A percentile compares a stretch with the other conserved stretches of the same genome.
These are phyloP conservation scores for Toxoplasma gondii DNA, from an alignment of 169 alveolate genomes.

Conservation along the genomic window DNA sequence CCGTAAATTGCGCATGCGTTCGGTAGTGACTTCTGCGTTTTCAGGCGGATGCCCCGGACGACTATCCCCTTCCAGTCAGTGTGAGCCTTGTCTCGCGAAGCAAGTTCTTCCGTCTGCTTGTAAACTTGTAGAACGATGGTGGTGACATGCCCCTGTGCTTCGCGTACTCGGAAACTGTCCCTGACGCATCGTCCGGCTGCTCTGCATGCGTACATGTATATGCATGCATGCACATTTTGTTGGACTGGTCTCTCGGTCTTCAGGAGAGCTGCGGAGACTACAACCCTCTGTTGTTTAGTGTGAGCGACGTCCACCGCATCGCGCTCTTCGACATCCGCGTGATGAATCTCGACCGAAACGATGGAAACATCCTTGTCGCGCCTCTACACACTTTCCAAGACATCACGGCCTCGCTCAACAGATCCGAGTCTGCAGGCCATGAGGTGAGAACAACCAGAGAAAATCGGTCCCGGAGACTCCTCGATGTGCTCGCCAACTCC, in stretches of 20 bases:
- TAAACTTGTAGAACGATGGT: too few relatives aligned
- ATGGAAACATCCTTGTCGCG: conserved; percentile 95
- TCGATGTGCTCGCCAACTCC: not conserved
- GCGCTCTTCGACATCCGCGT: conserved; percentile 96
- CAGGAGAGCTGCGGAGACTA: conserved; percentile 95
- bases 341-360: conserved; percentile 98
- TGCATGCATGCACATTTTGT: not conserved
- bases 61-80: too few relatives aligned
- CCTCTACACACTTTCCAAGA: conserved; percentile 61
- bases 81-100: too few relatives aligned
- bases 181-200: too few relatives aligned
- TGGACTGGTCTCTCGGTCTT: conserved; percentile 75
- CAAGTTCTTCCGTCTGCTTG: too few relatives aligned
- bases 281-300: conserved; percentile 92
- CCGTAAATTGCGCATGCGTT: too few relatives aligned
- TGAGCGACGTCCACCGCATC: conserved; percentile 95
- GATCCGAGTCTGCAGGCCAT: not conserved
- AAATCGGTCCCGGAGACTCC: not conserved
- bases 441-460: conserved; percentile 32
- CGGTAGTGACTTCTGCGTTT: too few relatives aligned
- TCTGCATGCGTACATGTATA: not conserved
- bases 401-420: conserved; percentile 43
- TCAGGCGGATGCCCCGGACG: too few relatives aligned
- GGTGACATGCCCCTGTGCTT: too few relatives aligned
- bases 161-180: not conserved